phyloP scores from a whole-genome alignment of 768 basidiomycete genomes.

The Termitomyces heimii region DNA sequence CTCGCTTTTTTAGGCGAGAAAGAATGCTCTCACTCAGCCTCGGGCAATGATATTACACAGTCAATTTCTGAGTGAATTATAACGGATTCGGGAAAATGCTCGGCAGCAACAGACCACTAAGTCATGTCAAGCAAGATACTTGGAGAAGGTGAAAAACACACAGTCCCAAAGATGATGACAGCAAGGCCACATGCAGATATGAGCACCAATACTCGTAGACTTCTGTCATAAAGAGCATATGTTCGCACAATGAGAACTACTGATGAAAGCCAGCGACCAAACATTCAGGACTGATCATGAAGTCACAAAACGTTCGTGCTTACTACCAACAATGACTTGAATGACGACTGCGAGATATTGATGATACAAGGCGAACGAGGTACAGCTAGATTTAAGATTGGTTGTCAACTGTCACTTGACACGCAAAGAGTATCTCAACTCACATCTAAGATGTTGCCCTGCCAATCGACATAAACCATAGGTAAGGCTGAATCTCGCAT shows the following conservation, averaged over 20 bases:
- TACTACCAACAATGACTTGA: constrained; percentile 33
- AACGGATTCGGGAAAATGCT: neutral
- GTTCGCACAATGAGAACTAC: constrained; percentile 34
- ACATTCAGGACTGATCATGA: neutral
- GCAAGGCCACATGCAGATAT: constrained; percentile 20
- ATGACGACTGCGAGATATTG: constrained; percentile 26
- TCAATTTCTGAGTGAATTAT: constrained; percentile 3
- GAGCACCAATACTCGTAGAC: constrained; percentile 19
- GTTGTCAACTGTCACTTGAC: neutral
- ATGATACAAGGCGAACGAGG: constrained; percentile 18
- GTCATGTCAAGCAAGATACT: neutral
- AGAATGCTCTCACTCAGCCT: constrained; percentile 14
- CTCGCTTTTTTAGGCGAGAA: neutral
- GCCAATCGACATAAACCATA: neutral
- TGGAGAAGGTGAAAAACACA: neutral
- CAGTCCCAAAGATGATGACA: constrained; percentile 23
- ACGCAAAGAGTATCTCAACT: neutral
- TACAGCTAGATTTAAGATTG: constrained; percentile 17
- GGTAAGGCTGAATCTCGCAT: neutral
- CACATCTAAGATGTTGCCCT: neutral
- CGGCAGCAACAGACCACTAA: no score
- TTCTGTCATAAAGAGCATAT: constrained; percentile 35
- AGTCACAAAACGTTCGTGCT: neutral
- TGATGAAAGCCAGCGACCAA: constrained; percentile 12
- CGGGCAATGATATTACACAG: constrained; percentile 18